phyloP scores from a whole-genome alignment of 768 basidiomycete genomes.

The Suillus cothurnatus region DNA sequence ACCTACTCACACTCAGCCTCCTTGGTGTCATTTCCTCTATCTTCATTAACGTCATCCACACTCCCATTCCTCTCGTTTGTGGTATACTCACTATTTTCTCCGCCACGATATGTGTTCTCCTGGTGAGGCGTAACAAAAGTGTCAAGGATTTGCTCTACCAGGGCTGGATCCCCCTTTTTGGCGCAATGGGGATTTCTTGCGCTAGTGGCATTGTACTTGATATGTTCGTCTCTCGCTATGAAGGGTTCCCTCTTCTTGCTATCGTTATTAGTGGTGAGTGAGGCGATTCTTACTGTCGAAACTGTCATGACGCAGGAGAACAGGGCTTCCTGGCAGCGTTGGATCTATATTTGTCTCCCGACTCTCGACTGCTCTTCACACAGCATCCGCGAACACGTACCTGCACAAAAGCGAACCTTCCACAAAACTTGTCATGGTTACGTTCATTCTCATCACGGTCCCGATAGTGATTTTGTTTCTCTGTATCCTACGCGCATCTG shows the following conservation, averaged over 20 bases:
- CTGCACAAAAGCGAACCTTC: conserved; percentile 31
- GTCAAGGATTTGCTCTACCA: conserved; percentile 73
- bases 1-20: conserved; percentile 86
- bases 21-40: conserved; percentile 68
- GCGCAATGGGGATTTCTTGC: conserved; percentile 84
- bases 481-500: conserved; percentile 57
- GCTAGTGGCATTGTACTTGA: conserved; percentile 93
- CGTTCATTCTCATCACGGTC: conserved; percentile 72
- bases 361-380: conserved; percentile 85
- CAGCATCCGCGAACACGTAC: conserved; percentile 24
- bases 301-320: not conserved
- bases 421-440: conserved; percentile 58
- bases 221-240: conserved; percentile 81
- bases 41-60: conserved; percentile 66
- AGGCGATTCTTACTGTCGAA: not conserved
- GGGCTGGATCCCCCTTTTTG: conserved; percentile 90
- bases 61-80: conserved; percentile 61
- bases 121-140: conserved; percentile 65
- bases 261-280: conserved; percentile 82
- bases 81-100: conserved; percentile 51
- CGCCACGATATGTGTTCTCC: conserved; percentile 50
- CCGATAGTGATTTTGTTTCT: conserved; percentile 83
- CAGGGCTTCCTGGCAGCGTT: conserved; percentile 84
- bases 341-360: conserved; percentile 92
- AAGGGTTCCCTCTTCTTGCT: conserved; percentile 85